Evolutionary conservation across 345 rosid species (phyloP), one percentile per base, ranked within the genome.

Genomic region (Erucastrum elatum): DNA sequence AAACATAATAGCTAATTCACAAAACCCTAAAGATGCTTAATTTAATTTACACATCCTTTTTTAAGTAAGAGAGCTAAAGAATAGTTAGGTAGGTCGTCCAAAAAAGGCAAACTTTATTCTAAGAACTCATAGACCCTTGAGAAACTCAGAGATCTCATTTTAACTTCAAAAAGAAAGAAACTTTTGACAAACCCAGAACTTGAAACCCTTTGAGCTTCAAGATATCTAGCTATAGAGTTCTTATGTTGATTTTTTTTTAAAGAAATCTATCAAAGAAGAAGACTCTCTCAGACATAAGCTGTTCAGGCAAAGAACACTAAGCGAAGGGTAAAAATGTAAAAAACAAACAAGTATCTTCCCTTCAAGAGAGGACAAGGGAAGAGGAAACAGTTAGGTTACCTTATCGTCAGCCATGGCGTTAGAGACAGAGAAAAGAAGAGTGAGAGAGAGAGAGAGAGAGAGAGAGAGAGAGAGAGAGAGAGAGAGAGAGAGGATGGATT

Each of bases 321-420:
- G 11, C 8, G 30, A 66, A 39, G 31, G 33, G 33, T 66, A 12
- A 37, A 29, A 66, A 69, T 76, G 75, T 33, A 33, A 66, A 64
- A 60, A 13, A 12, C 3, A 13, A 12, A 17, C 6, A 68, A 25
- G 41, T 33, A 69, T 62, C 12, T 68, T 16, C 37, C 0, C 2
- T 10, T 13, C 39, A 58, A 68, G 33, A 21, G 21, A 21, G 21
- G 21, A 21, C 21, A 21, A 21, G 21, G 21, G 21, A 21, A 21
- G 21, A 21, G 21, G 21, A 21, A 4, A 67, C 6, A 8, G 39
- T 66, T 35, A 80, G 66, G 60, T 44, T 85, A 90, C 96, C 93
- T 87, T 90, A 78, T 90, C 90, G 46, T 90, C 91, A 67, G 93
- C 90, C 96, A 89, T 90, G 85, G 85, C 68, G 80, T 65, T 7